Conservation (phyloP, 192 early-diverging fungal species). For the Chytriomyces hyalinus region DNA sequence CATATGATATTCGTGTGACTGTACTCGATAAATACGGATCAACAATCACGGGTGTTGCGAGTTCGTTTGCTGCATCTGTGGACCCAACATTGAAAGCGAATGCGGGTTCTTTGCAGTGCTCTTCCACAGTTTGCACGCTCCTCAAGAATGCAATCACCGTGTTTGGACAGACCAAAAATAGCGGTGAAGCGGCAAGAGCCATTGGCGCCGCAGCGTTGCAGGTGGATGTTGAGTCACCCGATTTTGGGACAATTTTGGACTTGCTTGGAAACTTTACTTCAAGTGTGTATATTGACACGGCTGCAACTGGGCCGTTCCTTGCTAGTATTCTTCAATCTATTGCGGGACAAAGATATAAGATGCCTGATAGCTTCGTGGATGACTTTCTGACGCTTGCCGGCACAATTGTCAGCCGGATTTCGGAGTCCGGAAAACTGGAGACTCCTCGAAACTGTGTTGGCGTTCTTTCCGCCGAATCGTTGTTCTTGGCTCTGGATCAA, state of each 20-base stretch:
- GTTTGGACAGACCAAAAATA: conserved; percentile 28
- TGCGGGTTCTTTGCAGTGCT: conserved; percentile 1
- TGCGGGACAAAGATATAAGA: conserved; percentile 9
- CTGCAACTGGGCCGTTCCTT: conserved; percentile 28
- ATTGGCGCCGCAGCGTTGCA: conserved; percentile 20
- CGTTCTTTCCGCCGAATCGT: background rate
- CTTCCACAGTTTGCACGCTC: background rate
- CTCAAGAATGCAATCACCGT: conserved; percentile 3
- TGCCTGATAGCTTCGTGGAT: background rate
- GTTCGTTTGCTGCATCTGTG: conserved; percentile 4
- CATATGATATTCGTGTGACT: conserved; percentile 14
- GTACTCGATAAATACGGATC: conserved; percentile 28
- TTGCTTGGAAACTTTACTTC: background rate
- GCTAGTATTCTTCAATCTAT: conserved; percentile 15
- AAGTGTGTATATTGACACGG: conserved; percentile 24
- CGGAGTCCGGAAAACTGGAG: background rate
- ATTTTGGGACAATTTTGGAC: conserved; percentile 17
- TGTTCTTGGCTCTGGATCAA: conserved; percentile 30
- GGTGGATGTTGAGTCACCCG: conserved; percentile 5
- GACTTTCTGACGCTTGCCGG: background rate
- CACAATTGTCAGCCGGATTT: conserved; percentile 5
- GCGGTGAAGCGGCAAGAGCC: conserved; percentile 3
- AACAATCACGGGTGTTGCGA: conserved; percentile 7
- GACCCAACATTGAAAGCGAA: too few species aligned
- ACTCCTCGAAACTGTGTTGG: conserved; percentile 21